Base-by-base conservation (phyloP, 768 basidiomycete species). In the Tricholoma sp. region DNA sequence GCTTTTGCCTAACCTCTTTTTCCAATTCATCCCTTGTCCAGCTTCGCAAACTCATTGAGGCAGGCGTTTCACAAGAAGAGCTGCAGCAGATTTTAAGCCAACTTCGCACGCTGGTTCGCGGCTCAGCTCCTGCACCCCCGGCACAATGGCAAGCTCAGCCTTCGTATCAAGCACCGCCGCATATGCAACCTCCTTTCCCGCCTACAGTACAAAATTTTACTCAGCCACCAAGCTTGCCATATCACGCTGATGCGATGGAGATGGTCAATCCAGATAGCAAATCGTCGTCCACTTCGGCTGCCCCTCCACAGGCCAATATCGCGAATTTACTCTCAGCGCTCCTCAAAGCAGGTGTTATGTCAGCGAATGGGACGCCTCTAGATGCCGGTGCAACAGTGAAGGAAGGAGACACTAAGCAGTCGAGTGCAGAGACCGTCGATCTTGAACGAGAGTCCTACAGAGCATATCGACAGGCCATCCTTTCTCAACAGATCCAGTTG, bases 1-100 rank as follows among this genome's bases (percentile, higher is more conserved):
- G 16, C 22, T 9, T 8, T 45, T 22, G 27, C 5, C 18, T 56
- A 11, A 41, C 21, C 55, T 50, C 32, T 19, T 43, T 59, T 55
- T 14, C 21, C 3, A 8, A 21, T n/a, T 53, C 5, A 59, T 21
- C 57, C 50, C 37, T 56, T 59, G 47, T 29, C 10, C 51, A 90
- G 91, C 73, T 87, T 57, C 85, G 84, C 49, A 82, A 79, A 58
- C 72, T 93, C 29, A 86, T 94, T 3, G 88, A 91, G 63, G 80
- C 83, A 10, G 89, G 89, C 6, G 89, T 94, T 31, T 89, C 88
- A 2, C 88, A 89, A 70, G 82, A 83, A 31, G 90, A 94, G 64
- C 75, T 94, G 32, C 79, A 79, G 37, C 89, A 91, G 65, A 93
- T 94, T 54, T 76, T 91, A 1, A 66, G 72, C 27, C 89, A 91